phyloP scores from a whole-genome alignment of 306 rosid species.

The Quercus cerris region DNA sequence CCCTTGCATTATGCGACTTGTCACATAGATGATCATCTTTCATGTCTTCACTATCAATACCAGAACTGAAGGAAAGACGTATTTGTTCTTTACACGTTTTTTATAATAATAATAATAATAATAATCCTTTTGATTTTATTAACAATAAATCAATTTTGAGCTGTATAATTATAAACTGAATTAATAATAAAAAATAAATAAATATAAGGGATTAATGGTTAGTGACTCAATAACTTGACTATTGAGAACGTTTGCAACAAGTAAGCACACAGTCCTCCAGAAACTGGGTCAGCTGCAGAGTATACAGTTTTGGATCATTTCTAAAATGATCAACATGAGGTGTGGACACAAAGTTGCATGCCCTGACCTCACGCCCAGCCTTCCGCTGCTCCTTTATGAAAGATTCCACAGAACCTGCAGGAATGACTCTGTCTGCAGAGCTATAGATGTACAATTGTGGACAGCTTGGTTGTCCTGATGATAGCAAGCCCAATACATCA shows the following conservation, averaged over 20 bases:
- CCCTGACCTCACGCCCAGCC: constrained; percentile 86
- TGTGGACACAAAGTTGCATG: constrained; percentile 87
- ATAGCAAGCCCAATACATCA: constrained; percentile 66
- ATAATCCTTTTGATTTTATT: constrained; percentile 2
- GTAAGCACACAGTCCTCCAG: constrained; percentile 71
- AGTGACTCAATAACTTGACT: constrained; percentile 5
- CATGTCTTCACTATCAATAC: too few relatives aligned
- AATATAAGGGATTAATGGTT: constrained; percentile 3
- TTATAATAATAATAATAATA: not conserved
- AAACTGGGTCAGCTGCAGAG: constrained; percentile 77
- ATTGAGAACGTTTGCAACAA: constrained; percentile 41
- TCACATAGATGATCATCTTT: too few relatives aligned
- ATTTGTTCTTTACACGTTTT: constrained; percentile 5
- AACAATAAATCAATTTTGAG: constrained; percentile 32
- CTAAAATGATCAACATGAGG: constrained; percentile 98
- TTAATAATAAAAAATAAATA: constrained; percentile 2
- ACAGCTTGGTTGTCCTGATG: constrained; percentile 80
- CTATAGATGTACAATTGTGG: constrained; percentile 93
- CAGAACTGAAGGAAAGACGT: not conserved
- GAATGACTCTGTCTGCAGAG: constrained; percentile 89
- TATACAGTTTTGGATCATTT: constrained; percentile 76
- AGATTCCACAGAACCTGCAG: constrained; percentile 78
- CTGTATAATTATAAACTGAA: not conserved
- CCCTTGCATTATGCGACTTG: too few relatives aligned
- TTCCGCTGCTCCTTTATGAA: constrained; percentile 71